Conservation (phyloP, 106 monocot species). For the Ottelia alismoides region DNA sequence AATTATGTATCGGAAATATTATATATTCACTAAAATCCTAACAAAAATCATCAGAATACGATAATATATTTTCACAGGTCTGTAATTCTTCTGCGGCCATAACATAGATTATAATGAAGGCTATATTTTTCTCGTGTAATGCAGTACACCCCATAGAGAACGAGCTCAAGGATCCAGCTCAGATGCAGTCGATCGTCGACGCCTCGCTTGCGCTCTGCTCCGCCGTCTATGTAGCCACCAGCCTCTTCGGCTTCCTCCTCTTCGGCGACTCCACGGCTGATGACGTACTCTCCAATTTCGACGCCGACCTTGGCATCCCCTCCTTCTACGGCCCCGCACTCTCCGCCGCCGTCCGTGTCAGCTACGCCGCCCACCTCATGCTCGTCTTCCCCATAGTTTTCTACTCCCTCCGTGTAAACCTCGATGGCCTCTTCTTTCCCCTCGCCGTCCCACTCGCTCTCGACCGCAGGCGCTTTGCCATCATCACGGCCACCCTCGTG, state of each 20-base stretch:
- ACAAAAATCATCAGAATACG: background rate
- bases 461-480: constrained; percentile 2
- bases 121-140: background rate
- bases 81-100: too few relatives aligned
- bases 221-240: constrained; percentile 7
- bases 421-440: constrained; percentile 10
- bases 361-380: constrained; percentile 14
- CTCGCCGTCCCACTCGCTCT: background rate
- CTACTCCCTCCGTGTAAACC: constrained; percentile 2
- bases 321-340: background rate
- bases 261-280: constrained; percentile 16
- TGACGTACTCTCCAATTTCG: constrained; percentile 24
- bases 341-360: constrained; percentile 3
- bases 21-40: too few relatives aligned
- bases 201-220: constrained; percentile 8
- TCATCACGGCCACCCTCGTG: background rate
- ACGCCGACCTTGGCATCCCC: constrained; percentile 5
- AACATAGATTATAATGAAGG: background rate
- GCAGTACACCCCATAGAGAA: constrained; percentile 18
- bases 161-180: constrained; percentile 7
- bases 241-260: constrained; percentile 20
- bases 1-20: too few relatives aligned
- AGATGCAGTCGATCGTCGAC: constrained; percentile 4
- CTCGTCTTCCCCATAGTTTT: constrained; percentile 16
- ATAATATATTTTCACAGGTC: background rate